Evolutionary conservation across 306 rosid species (phyloP).

Genomic region (Potentilla sterilis): DNA sequence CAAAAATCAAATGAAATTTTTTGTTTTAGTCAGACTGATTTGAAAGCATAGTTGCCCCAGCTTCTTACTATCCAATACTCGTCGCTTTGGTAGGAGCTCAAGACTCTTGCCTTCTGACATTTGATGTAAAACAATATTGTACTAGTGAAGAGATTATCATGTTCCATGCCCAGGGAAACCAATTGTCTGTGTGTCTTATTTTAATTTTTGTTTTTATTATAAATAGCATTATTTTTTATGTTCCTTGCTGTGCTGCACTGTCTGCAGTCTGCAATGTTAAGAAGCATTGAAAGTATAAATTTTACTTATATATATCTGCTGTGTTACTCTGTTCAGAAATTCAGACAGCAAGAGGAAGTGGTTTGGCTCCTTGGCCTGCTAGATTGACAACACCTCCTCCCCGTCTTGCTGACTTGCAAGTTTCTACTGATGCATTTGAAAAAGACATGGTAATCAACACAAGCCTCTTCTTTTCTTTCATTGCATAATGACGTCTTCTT

Average conservation of each 20-base stretch:
- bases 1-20: not conserved
- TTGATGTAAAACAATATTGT: not conserved
- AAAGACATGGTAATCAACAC: slow-evolving; percentile 70
- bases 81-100: not conserved
- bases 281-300: not conserved
- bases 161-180: not conserved
- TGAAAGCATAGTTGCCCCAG: not conserved
- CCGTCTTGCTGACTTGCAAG: slow-evolving; percentile 84
- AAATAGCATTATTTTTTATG: not conserved
- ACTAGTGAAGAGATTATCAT: not conserved
- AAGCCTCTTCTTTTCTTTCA: slow-evolving; percentile 4
- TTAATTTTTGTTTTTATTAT: not conserved
- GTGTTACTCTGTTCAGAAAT: slow-evolving; percentile 50
- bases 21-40: not conserved
- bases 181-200: not conserved
- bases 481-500: slow-evolving; percentile 5
- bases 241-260: not conserved
- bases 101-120: not conserved
- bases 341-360: slow-evolving; percentile 73
- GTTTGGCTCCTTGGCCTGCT: slow-evolving; percentile 97
- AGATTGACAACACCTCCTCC: slow-evolving; percentile 92
- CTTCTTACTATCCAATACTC: not conserved
- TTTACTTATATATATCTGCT: not conserved
- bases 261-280: not conserved
- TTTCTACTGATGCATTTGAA: slow-evolving; percentile 71